Conservation (phyloP, 2,329 filamentous ascomycete genomes). For the Epicoccum sorghinum region DNA sequence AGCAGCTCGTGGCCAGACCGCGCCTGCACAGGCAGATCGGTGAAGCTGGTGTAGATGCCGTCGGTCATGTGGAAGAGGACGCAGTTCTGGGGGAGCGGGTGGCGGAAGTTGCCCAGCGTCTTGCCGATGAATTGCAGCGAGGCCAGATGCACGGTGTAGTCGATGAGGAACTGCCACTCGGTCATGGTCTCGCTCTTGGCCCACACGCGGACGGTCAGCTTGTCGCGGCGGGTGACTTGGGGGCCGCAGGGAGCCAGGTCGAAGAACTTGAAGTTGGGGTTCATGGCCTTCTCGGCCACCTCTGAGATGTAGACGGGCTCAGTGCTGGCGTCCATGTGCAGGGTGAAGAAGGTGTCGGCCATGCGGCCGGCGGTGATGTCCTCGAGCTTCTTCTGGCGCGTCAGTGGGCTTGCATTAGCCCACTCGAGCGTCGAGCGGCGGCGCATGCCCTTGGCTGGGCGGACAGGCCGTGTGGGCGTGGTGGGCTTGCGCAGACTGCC, state of each 20-base stretch:
- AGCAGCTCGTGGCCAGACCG: constrained; percentile 36
- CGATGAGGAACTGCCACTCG: constrained; percentile 69
- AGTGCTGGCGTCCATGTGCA: constrained; percentile 69
- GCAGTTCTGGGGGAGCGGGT: constrained; percentile 79
- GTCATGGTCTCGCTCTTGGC: constrained; percentile 62
- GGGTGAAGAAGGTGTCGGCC: constrained; percentile 87
- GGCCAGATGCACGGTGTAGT: constrained; percentile 73
- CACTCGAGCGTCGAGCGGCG: constrained; percentile 68
- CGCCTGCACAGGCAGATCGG: constrained; percentile 64
- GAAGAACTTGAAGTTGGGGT: constrained; percentile 88
- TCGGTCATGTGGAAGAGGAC: constrained; percentile 85
- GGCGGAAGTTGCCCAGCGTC: constrained; percentile 63
- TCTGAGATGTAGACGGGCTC: constrained; percentile 93
- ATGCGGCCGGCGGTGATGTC: constrained; percentile 72
- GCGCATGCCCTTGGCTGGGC: constrained; percentile 51
- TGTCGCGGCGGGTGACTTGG: constrained; percentile 67
- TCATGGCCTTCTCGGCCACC: constrained; percentile 77
- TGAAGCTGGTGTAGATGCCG: constrained; percentile 79
- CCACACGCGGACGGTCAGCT: constrained; percentile 76
- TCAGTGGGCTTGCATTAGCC: constrained; percentile 63
- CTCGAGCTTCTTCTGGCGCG: constrained; percentile 77
- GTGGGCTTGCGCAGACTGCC: constrained; percentile 28
- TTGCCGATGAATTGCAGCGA: constrained; percentile 80
- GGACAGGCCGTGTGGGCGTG: constrained; percentile 23
- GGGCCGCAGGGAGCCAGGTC: constrained; percentile 71